phyloP scores from a whole-genome alignment of 2,329 filamentous ascomycete genomes.

The Penicillium sp. region DNA sequence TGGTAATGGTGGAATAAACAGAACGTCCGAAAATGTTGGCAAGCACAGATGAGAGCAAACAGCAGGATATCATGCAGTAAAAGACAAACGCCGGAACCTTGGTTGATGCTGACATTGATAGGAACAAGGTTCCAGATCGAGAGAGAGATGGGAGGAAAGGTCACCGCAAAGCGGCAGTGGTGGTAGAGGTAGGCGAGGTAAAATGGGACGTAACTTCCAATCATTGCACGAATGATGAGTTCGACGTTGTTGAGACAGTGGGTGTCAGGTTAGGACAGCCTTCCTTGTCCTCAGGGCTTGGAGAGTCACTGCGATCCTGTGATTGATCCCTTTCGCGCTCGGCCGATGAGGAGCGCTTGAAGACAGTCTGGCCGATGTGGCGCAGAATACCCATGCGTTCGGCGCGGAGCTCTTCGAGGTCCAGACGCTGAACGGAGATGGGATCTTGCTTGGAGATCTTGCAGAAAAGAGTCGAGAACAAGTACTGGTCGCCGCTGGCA shows the following conservation, averaged over 20 bases:
- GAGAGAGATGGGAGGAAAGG: neutral
- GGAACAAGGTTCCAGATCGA: neutral
- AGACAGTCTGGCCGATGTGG: slow-evolving; percentile 44
- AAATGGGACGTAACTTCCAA: neutral
- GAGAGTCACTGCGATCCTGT: slow-evolving; percentile 28
- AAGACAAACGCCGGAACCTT: slow-evolving; percentile 9
- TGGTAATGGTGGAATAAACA: slow-evolving; percentile 16
- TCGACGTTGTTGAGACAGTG: slow-evolving; percentile 36
- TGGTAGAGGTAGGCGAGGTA: neutral
- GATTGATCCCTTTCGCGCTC: slow-evolving; percentile 35
- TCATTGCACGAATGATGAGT: slow-evolving; percentile 29
- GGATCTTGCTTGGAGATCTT: slow-evolving; percentile 67
- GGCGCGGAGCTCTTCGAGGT: slow-evolving; percentile 38
- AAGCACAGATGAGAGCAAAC: slow-evolving; percentile 14
- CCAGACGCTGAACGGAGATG: slow-evolving; percentile 40
- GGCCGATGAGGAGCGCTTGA: slow-evolving; percentile 41
- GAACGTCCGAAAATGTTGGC: slow-evolving; percentile 11
- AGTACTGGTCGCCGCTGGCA: slow-evolving; percentile 82
- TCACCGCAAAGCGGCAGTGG: slow-evolving; percentile 1
- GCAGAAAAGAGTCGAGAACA: slow-evolving; percentile 94
- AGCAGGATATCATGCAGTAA: slow-evolving; percentile 14
- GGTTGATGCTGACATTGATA: slow-evolving; percentile 2
- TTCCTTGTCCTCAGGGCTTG: slow-evolving; percentile 32
- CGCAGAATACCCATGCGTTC: slow-evolving; percentile 42
- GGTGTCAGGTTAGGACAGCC: slow-evolving; percentile 35